Conservation (phyloP, 23 red algal genomes). For the Gracilaria vermiculophylla region DNA sequence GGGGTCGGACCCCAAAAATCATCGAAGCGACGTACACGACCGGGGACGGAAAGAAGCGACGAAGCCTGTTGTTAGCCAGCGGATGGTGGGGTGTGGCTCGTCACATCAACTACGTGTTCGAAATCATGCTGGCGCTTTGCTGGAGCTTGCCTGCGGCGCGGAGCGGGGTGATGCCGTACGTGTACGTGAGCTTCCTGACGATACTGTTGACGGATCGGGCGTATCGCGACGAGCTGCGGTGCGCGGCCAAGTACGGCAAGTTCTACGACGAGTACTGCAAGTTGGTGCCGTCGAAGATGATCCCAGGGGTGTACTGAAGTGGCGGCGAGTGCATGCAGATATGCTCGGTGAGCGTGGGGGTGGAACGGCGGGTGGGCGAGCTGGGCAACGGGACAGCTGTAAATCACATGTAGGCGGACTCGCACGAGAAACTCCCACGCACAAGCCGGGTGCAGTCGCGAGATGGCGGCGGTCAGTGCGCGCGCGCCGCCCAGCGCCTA, state of each 20-base stretch:
- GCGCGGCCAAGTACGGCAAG: constrained; percentile 78
- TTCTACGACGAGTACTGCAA: constrained; percentile 88
- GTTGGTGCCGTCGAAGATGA: constrained; percentile 74
- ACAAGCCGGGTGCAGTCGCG: no score
- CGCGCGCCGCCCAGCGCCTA: no score
- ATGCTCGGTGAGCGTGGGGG: background rate
- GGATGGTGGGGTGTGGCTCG: constrained; percentile 95
- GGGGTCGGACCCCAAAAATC: constrained; percentile 50
- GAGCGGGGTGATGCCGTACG: constrained; percentile 57
- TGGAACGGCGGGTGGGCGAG: background rate
- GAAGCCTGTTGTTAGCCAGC: constrained; percentile 78
- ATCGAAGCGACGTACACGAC: constrained; percentile 69
- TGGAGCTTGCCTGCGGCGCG: constrained; percentile 81
- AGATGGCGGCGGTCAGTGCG: no score
- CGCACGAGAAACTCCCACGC: no score
- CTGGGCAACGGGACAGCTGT: background rate
- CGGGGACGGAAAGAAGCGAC: constrained; percentile 62
- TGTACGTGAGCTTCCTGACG: constrained; percentile 94
- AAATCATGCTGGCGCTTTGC: constrained; percentile 79
- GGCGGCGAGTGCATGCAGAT: background rate
- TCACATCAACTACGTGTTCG: constrained; percentile 94
- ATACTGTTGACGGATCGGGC: constrained; percentile 89
- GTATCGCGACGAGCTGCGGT: constrained; percentile 84
- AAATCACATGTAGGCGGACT: no score
- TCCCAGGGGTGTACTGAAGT: constrained; percentile 65